A percentile compares a stretch with the other conserved stretches of the same genome.
Evolutionary conservation across 306 rosid genomes (phyloP).

Genomic region (Cicer cuneatum): DNA sequence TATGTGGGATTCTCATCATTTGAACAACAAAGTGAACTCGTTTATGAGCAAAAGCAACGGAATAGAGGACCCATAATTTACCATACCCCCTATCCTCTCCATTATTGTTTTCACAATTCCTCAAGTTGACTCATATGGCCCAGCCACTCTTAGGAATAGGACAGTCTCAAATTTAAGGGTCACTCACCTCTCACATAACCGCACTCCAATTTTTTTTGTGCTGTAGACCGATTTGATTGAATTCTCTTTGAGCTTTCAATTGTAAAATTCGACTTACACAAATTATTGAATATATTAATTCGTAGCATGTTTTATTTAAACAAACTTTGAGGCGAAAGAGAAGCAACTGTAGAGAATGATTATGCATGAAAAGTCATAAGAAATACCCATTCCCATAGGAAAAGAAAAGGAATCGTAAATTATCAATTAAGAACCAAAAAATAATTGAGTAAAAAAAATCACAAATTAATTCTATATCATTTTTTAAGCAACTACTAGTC

Average conservation of each 20-base stretch:
- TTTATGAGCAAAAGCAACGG: conserved; percentile 27
- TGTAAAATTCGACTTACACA: not conserved
- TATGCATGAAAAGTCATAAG: not conserved
- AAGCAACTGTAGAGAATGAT: too few relatives aligned
- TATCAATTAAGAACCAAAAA: not conserved
- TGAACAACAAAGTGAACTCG: conserved; percentile 52
- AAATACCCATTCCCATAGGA: not conserved
- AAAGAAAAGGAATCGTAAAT: not conserved
- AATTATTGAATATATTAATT: conserved; percentile 8
- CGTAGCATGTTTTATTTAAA: not conserved
- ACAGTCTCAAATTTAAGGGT: conserved; percentile 31
- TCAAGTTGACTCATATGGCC: conserved; percentile 55
- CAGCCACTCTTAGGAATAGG: conserved; percentile 38
- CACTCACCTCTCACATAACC: conserved; percentile 27
- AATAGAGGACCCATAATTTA: conserved; percentile 48
- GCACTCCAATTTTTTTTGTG: conserved; percentile 13
- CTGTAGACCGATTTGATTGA: conserved; percentile 32
- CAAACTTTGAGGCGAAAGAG: too few relatives aligned
- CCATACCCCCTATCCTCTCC: conserved; percentile 32
- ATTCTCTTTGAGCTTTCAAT: conserved; percentile 17
- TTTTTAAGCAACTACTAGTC: not conserved
- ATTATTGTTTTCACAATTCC: conserved; percentile 55
- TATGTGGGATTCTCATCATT: conserved; percentile 58
- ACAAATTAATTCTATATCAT: not conserved
- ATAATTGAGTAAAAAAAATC: too few relatives aligned